phyloP scores from a whole-genome alignment of 1,139 yeast genomes.

The Cylindricascospora bacillispora region DNA sequence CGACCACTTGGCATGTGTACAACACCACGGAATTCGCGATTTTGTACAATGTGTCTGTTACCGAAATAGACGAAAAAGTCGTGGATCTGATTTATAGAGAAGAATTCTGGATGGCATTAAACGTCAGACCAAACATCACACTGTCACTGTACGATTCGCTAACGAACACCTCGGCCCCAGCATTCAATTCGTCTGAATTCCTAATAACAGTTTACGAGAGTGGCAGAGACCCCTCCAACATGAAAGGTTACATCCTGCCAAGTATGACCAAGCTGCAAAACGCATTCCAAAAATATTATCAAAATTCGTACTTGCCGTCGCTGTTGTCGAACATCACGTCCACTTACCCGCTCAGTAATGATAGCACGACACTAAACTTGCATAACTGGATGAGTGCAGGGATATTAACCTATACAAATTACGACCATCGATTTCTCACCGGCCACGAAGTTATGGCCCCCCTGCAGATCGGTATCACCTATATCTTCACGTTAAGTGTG shows the following conservation, averaged over 20 bases:
- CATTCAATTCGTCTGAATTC: conserved; percentile 16
- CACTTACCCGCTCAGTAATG: conserved; percentile 12
- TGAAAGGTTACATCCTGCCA: conserved; percentile 32
- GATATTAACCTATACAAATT: conserved; percentile 22
- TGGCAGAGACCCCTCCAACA: conserved; percentile 40
- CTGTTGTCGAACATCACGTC: conserved; percentile 11
- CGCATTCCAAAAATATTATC: conserved; percentile 24
- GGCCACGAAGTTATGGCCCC: conserved; percentile 48
- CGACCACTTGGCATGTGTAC: conserved; percentile 23
- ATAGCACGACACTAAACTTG: conserved; percentile 1
- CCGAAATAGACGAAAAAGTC: conserved; percentile 29
- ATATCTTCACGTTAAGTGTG: conserved; percentile 54
- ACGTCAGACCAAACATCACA: conserved; percentile 37
- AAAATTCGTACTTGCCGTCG: conserved; percentile 15
- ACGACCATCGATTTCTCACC: conserved; percentile 39
- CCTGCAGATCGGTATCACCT: conserved; percentile 62
- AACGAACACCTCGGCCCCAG: conserved; percentile 15
- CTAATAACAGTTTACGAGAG: conserved; percentile 35
- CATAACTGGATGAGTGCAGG: conserved; percentile 7
- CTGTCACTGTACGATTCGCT: conserved; percentile 28
- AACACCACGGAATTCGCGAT: conserved; percentile 9
- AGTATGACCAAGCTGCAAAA: conserved; percentile 27
- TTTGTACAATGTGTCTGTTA: conserved; percentile 27
- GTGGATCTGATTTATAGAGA: conserved; percentile 34
- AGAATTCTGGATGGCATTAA: conserved; percentile 42